Base-by-base conservation (phyloP, 306 rosid genomes). In the Acacia acuminata region DNA sequence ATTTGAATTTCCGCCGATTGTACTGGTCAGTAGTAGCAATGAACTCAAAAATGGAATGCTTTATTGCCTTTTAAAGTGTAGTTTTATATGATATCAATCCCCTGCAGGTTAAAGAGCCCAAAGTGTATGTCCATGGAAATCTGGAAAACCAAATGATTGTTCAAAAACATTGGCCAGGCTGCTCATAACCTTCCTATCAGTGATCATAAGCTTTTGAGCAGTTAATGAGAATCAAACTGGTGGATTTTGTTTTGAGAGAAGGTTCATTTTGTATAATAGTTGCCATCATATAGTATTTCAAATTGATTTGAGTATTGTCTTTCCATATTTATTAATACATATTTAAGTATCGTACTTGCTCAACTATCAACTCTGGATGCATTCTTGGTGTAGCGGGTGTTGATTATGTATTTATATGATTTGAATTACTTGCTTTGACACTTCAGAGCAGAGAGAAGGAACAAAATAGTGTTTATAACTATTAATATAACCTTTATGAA, bases 61-160 rank as follows among this genome's bases (percentile, higher is more conserved):
- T 11, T 4, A 72, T 3, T 42, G 34, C 53, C 53, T 22, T 76
- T 38, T 43, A 44, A 42, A 73, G 58, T 17, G 69, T 77, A 25
- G 45, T 58, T 45, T 75, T 77, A 74, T 47, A 58, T 38, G 19
- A 3, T 71, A 79, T 82, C 58, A 19, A 71, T 63, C 24, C 60
- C 50, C 44, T 79, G 45, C 93, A 95, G 97, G 89, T 93, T 73
- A 88, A 81, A 77, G 94, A 86, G 76, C 94, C 93, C 75, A 93
- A 89, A 89, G 94, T 93, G 10, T 90, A 81, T 75, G 87, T 90
- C 58, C 98, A 92, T 76, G 97, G 98, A 82, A 89, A 80, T 83
- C 68, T 77, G 19, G 58, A 66, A 75, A 85, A 87, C 78, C 74
- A 77, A 64, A 87, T 82, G 56, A 78, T 90, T 48, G 6, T 90